Percentiles rank a stretch among this genome's conserved stretches.
Conservation (phyloP, 2,329 filamentous ascomycete species). For the Pseudocercospora musae region DNA sequence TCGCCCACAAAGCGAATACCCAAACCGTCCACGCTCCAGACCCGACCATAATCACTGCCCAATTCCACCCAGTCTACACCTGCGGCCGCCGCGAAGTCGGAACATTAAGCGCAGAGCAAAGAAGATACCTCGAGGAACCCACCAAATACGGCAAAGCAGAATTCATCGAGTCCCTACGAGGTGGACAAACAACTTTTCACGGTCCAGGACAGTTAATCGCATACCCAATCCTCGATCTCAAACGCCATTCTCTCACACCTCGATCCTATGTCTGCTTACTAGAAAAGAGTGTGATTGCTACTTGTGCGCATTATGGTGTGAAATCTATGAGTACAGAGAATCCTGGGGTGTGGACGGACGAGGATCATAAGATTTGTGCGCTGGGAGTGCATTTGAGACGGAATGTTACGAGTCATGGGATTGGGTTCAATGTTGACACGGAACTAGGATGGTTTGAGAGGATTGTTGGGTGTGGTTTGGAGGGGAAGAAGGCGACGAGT, state of each 20-base stretch:
- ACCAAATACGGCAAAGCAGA: constrained; percentile 47
- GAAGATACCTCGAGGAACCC: constrained; percentile 37
- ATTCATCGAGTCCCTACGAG: constrained; percentile 71
- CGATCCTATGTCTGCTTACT: constrained; percentile 74
- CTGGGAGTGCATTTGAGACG: constrained; percentile 87
- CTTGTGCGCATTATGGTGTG: constrained; percentile 61
- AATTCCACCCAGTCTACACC: constrained; percentile 80
- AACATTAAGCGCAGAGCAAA: constrained; percentile 48
- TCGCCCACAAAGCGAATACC: constrained; percentile 57
- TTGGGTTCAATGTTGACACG: constrained; percentile 73
- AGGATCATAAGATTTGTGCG: constrained; percentile 74
- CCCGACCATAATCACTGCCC: constrained; percentile 76
- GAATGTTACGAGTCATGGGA: constrained; percentile 78
- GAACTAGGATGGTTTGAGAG: constrained; percentile 63
- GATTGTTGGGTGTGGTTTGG: constrained; percentile 87
- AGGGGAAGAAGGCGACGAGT: constrained; percentile 75
- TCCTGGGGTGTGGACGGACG: constrained; percentile 73
- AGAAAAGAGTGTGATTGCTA: constrained; percentile 69
- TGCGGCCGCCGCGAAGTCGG: constrained; percentile 75
- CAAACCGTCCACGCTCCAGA: constrained; percentile 36
- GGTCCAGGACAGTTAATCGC: constrained; percentile 88
- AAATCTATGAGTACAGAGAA: constrained; percentile 64
- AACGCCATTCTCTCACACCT: constrained; percentile 64
- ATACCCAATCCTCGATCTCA: constrained; percentile 88
- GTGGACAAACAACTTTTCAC: constrained; percentile 91